phyloP scores from a whole-genome alignment of 2,329 filamentous ascomycete genomes.

The Xylogone sp. region DNA sequence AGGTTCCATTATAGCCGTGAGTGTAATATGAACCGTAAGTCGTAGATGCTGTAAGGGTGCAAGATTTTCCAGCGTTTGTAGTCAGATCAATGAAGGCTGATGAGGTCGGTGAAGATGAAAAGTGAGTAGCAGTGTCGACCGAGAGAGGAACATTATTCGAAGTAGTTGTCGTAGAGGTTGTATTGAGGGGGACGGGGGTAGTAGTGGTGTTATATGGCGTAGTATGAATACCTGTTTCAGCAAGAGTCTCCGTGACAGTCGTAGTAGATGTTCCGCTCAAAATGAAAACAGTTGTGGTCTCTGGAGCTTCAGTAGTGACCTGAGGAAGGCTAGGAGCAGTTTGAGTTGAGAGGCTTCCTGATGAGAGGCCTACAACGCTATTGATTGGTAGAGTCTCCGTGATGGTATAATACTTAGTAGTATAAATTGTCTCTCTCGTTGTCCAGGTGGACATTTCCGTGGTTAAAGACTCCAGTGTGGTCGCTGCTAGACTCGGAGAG shows the following conservation, averaged over 20 bases:
- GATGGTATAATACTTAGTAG: constrained; percentile 10
- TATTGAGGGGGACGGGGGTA: background rate
- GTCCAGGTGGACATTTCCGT: constrained; percentile 5
- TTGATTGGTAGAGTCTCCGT: constrained; percentile 10
- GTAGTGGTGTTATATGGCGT: background rate
- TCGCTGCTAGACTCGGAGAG: background rate
- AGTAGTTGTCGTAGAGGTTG: background rate
- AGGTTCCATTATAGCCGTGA: too few relatives aligned
- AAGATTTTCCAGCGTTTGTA: too few relatives aligned
- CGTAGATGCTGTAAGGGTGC: too few relatives aligned
- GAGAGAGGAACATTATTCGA: background rate
- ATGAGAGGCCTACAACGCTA: too few relatives aligned
- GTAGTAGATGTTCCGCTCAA: background rate
- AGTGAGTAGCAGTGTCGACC: background rate
- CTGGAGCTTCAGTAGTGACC: background rate
- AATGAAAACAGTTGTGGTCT: background rate
- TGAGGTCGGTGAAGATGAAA: background rate
- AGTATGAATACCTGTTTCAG: background rate
- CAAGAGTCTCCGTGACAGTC: background rate
- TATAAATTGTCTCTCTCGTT: constrained; percentile 6
- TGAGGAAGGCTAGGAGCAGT: too few relatives aligned
- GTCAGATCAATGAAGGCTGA: too few relatives aligned
- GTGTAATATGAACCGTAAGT: too few relatives aligned
- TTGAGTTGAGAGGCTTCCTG: background rate
- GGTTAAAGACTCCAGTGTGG: background rate